Evolutionary conservation across 371 early-diverging fungal species (phyloP), one percentile per base, ranked within the genome.

Genomic region (Rhizopus sp.): DNA sequence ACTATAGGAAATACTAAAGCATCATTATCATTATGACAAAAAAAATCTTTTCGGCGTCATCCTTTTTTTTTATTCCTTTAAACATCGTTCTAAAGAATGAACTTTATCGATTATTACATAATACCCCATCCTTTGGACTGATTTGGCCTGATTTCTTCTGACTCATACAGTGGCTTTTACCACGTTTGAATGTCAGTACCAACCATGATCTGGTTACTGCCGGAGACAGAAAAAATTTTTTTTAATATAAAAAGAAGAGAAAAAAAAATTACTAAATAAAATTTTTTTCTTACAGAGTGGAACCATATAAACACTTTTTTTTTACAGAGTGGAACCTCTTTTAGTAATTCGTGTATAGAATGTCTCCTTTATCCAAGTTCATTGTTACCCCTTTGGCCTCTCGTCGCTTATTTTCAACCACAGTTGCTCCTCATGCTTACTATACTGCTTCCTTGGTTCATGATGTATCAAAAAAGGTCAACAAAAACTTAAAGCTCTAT

Each of bases 251-350:
- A 65, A 45, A 64, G 35, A n/a, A 10, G 30, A 29, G 37, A 65
- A 65, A 65, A 59, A 49, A 65, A 65, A 65, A 60, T 59, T 65
- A 55, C 59, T 59, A 56, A 65, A 60, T 57, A 61, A 68, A 71
- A 62, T 37, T 49, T 60, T 59, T 56, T 60, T 60, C 56, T 70
- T 72, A 64, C 74, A 62, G 62, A 62, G 62, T 62, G 62, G 62
- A 62, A 62, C 62, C 69, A 69, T 62, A 70, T 61, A 68, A 60
- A 67, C 64, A 63, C 44, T 53, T 59, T 59, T 56, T n/a, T 58
- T 60, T 71, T 72, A 63, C 72, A 64, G 64, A 69, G 74, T 73
- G 72, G 73, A 71, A 69, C 72, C 72, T 73, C 72, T 71, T 73
- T 68, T 73, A 69, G 74, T 69, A 63, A 64, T 61, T 45, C 23